Percentiles rank a stretch among this genome's conserved stretches.
Evolutionary conservation across 208 protist genomes (phyloP).

Genomic region (Spironucleus salmonicida): DNA sequence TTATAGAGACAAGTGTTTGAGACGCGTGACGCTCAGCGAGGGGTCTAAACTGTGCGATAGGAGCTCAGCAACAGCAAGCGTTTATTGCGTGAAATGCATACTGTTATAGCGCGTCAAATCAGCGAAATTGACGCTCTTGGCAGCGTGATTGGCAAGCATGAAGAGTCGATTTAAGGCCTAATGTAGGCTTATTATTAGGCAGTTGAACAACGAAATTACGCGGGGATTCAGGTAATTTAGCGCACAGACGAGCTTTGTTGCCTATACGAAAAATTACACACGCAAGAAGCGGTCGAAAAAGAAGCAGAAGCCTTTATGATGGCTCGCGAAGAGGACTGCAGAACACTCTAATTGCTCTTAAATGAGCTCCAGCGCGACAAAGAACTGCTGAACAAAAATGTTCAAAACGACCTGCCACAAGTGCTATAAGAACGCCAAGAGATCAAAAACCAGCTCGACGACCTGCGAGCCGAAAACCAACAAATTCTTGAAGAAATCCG

Average conservation of each 20-base stretch:
- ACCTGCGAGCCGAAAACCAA: background rate
- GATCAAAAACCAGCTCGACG: background rate
- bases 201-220: conserved; percentile 11
- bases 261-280: conserved; percentile 11
- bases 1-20: background rate
- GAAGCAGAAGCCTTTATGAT: conserved; percentile 23
- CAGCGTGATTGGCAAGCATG: background rate
- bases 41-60: background rate
- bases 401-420: background rate
- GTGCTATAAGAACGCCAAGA: background rate
- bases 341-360: background rate
- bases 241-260: conserved; percentile 13
- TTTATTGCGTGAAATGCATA: background rate
- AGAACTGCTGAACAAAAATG: background rate
- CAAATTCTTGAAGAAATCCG: background rate
- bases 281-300: conserved; percentile 8
- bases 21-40: conserved; percentile 16
- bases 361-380: background rate
- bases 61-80: background rate
- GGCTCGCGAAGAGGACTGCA: conserved; percentile 2
- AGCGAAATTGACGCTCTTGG: background rate
- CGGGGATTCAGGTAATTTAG: conserved; percentile 11
- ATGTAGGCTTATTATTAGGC: background rate
- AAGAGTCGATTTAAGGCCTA: background rate
- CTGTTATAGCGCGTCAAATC: background rate